Base-by-base conservation (phyloP, 108 stramenopile species). In the Nitzschia sp. region DNA sequence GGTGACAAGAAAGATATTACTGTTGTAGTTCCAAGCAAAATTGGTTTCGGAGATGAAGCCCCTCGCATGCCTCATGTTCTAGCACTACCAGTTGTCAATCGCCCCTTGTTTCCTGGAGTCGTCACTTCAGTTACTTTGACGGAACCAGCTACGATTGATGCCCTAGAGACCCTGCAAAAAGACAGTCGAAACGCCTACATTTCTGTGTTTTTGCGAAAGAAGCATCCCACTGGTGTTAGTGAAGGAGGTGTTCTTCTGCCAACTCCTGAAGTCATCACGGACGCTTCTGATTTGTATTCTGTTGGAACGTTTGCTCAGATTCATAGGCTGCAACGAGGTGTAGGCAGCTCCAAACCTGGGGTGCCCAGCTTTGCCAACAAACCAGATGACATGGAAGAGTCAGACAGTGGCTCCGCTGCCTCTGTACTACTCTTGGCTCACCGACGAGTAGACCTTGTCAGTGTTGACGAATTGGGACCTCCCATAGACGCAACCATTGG, bases 301-400 rank as follows among this genome's bases (percentile, higher is more conserved):
- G 87, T 87, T 7, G 94, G 94, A 57, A 92, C 91, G 1, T 91
- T 95, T 78, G 91, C 91, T 5, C 89, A 95, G 64, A 86, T 95
- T 41, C 86, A 89, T 42, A 67, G 85, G 25, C 67, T 92, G 69
- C 84, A 75, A 6, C 63, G 75, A 11, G 74, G 71, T 65, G 69
- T 70, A 19, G 53, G 70, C 56, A 73, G 58, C 20, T 57, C 65
- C 41, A 48, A 71, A 38, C 50, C 70, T 42, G 43, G 63, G 6
- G 34, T 15, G 8, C 46, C 46, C 46, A 59, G 38, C 3, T 59
- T 59, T 11, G 11, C 57, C n/a, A 15, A 0, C 38, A 39, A 59
- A 14, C 14, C 69, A 10, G 48, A 52, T 6, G 67, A 70, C 34
- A 70, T 67, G 20, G 54, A 61, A 10, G 54, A 79, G 38, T 41